These are phyloP conservation scores for Gnetum montanum DNA, from an alignment of 75 land plant genomes.

Conservation along the genomic window DNA sequence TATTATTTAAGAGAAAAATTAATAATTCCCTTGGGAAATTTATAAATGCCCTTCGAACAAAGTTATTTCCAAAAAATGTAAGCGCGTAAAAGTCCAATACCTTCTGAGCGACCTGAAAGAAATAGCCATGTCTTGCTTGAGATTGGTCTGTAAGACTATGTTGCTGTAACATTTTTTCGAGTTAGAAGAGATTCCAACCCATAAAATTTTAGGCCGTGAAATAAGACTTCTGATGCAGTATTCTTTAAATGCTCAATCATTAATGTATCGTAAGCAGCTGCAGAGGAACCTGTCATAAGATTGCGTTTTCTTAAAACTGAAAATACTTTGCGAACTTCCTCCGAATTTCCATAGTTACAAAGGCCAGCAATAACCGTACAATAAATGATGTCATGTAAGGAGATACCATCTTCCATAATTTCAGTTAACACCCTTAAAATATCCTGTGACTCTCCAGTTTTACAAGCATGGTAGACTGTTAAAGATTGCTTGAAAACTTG, in stretches of 20 bases:
- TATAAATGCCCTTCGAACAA: too few species aligned
- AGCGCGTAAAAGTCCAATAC: too few species aligned
- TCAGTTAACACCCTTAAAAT: conserved; percentile 54
- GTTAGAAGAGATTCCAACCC: conserved; percentile 36
- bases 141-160: too few species aligned
- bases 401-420: conserved; percentile 37
- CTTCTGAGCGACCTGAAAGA: too few species aligned
- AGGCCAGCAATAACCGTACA: conserved; percentile 52
- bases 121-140: too few species aligned
- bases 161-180: too few species aligned
- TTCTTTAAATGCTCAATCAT: conserved; percentile 46
- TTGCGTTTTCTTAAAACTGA: conserved; percentile 19
- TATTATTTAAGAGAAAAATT: too few species aligned
- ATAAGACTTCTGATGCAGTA: conserved; percentile 38
- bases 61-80: too few species aligned
- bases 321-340: conserved; percentile 53
- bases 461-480: conserved; percentile 41
- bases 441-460: conserved; percentile 28
- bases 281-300: conserved; percentile 26
- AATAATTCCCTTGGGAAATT: too few species aligned
- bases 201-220: conserved; percentile 44
- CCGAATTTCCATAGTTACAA: conserved; percentile 44
- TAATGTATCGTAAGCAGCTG: conserved; percentile 38
- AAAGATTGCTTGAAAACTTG: conserved; percentile 50
- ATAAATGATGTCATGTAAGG: conserved; percentile 26